A percentile compares a stretch with the other conserved stretches of the same genome.
Evolutionary conservation across 306 rosid genomes (phyloP).

Genomic region (Malus domestica): ASM211411v1 NC_041790.1:35269501-35270000

Average conservation of each 20-base stretch:
- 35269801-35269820: background rate
- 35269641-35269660: conserved; percentile 89
- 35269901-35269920: background rate
- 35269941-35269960: background rate
- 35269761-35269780: conserved; percentile 28
- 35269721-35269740: conserved; percentile 76
- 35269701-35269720: conserved; percentile 84
- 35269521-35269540: background rate
- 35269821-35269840: background rate
- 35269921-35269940: background rate
- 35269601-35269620: conserved; percentile 53
- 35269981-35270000: background rate
- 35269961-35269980: background rate
- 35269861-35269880: background rate
- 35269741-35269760: conserved; percentile 63
- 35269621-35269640: conserved; percentile 62
- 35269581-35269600: background rate
- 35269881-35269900: background rate
- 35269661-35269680: conserved; percentile 83
- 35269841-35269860: background rate
- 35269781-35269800: background rate
- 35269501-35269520: background rate
- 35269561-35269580: background rate
- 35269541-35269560: background rate
- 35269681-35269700: conserved; percentile 66